These are phyloP conservation scores for Telfairia occidentalis DNA, from an alignment of 331 rosid species.

Conservation along the genomic window DNA sequence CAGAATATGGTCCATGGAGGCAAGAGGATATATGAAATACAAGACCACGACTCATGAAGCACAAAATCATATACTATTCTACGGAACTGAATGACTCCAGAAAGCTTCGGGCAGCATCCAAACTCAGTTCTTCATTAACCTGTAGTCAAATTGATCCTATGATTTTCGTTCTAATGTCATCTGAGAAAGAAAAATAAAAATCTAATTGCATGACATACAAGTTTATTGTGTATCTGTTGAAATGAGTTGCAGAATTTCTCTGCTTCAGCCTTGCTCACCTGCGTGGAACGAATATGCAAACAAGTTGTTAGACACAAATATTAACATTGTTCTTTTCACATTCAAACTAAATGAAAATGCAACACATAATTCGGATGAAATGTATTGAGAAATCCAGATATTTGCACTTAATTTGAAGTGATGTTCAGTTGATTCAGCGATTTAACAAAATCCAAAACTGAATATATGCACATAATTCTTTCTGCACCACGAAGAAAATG, in stretches of 20 bases:
- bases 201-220: conserved; percentile 29
- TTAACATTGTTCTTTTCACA: neutral
- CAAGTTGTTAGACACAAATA: neutral
- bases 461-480: neutral
- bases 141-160: conserved; percentile 12
- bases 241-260: conserved; percentile 74
- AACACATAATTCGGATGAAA: neutral
- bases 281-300: neutral
- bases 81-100: conserved; percentile 24
- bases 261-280: conserved; percentile 67
- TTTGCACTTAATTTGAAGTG: neutral
- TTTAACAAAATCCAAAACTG: neutral
- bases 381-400: neutral
- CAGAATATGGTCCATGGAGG: neutral
- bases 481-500: neutral
- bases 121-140: conserved; percentile 70
- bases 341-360: neutral
- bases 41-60: neutral
- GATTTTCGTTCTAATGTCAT: neutral
- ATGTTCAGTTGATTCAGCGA: neutral
- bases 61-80: neutral
- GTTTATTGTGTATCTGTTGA: conserved; percentile 54
- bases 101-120: conserved; percentile 50
- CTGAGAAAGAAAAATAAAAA: neutral
- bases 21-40: neutral